A percentile compares a stretch with the other conserved stretches of the same genome.
phyloP scores from a whole-genome alignment of 2,329 filamentous ascomycete species.

The Apiospora pterosperma region DNA sequence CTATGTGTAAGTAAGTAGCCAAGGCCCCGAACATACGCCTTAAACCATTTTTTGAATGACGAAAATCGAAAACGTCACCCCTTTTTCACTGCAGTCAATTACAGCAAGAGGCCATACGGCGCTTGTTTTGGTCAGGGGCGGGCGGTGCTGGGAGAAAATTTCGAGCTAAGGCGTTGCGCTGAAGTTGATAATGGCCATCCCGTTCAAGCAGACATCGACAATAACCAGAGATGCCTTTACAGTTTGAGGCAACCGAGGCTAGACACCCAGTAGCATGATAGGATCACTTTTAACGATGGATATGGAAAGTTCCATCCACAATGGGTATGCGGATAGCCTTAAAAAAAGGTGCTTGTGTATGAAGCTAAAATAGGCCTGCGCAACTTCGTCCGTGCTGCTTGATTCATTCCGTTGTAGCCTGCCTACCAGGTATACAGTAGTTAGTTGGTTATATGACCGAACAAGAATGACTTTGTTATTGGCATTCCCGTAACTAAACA shows the following conservation, averaged over 20 bases:
- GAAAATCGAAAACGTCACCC: not conserved
- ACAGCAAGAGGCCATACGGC: not conserved
- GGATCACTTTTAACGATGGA: not conserved
- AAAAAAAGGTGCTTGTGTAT: not conserved
- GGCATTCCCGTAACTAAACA: not conserved
- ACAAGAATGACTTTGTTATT: not conserved
- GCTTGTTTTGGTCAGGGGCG: not conserved
- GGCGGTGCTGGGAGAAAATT: not conserved
- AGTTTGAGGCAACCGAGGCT: conserved; percentile 1
- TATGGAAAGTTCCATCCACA: conserved; percentile 2
- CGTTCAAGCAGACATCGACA: not conserved
- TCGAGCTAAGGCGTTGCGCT: not conserved
- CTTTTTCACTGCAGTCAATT: not conserved
- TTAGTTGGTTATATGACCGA: not conserved
- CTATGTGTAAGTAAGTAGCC: not conserved
- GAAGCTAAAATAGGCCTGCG: not conserved
- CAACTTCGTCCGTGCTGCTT: not conserved
- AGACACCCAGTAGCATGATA: not conserved
- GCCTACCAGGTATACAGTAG: not conserved
- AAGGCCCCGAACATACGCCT: not conserved
- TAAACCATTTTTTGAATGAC: not conserved
- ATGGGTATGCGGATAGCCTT: conserved; percentile 1
- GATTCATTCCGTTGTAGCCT: not conserved
- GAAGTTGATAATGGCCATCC: not conserved
- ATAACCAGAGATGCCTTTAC: conserved; percentile 10